Percentiles rank a stretch among this genome's conserved stretches.
phyloP scores from a whole-genome alignment of 2,329 filamentous ascomycete species.

The Pseudocercospora crystallina region DNA sequence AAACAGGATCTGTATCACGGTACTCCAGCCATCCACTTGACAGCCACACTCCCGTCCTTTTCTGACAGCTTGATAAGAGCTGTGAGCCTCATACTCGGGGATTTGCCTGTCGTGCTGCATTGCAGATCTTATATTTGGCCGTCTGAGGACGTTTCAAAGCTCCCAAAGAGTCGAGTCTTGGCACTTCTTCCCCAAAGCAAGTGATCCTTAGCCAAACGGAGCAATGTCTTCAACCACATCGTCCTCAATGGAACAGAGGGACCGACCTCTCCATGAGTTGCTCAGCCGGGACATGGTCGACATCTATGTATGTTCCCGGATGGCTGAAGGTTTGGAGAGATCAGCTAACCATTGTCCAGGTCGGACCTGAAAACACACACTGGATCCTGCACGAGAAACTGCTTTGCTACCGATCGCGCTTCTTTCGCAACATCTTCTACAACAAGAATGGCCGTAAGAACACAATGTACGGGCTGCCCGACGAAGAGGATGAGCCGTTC shows the following conservation, averaged over 20 bases:
- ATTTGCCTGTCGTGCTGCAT: conserved; percentile 1
- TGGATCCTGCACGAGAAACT: conserved; percentile 59
- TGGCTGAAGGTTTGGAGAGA: too few relatives aligned
- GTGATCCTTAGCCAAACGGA: background rate
- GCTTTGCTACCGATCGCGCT: conserved; percentile 54
- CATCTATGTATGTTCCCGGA: background rate
- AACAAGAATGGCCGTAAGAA: conserved; percentile 34
- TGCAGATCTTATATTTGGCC: background rate
- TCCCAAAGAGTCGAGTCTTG: too few relatives aligned
- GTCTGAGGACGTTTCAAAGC: too few relatives aligned
- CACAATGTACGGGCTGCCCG: conserved; percentile 49
- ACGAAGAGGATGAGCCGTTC: conserved; percentile 54
- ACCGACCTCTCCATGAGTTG: conserved; percentile 49
- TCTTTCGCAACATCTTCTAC: conserved; percentile 56
- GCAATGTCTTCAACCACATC: conserved; percentile 16
- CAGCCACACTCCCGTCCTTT: conserved; percentile 8
- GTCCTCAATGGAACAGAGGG: conserved; percentile 24
- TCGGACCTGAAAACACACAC: conserved; percentile 54
- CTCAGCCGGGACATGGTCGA: conserved; percentile 51
- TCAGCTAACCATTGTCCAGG: conserved; percentile 46
- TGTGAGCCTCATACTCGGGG: background rate
- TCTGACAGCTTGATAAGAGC: background rate
- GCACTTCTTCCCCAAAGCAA: too few relatives aligned
- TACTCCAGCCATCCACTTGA: conserved; percentile 14
- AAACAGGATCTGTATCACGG: conserved; percentile 6